These are phyloP conservation scores for Fomes fomentarius DNA, from an alignment of 1,284 basidiomycete genomes.

Conservation along the genomic window DNA sequence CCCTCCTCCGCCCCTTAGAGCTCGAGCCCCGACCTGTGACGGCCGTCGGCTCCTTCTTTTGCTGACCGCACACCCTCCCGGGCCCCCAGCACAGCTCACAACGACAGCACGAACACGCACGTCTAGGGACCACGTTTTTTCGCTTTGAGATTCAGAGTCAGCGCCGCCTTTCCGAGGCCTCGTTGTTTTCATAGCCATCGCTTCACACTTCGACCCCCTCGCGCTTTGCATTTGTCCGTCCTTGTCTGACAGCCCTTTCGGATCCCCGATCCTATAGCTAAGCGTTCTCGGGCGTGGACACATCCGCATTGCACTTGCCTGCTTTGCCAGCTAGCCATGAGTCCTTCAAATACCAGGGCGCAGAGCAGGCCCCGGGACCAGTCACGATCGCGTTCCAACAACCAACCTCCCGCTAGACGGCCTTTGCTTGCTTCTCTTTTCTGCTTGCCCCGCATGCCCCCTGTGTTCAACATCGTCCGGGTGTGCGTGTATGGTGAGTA, in stretches of 20 bases:
- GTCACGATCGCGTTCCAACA: constrained; percentile 33
- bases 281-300: constrained; percentile 9
- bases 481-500: constrained; percentile 62
- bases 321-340: constrained; percentile 37
- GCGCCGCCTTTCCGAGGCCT: constrained; percentile 26
- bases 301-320: constrained; percentile 2
- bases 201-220: constrained; percentile 13
- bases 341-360: constrained; percentile 37
- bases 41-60: constrained; percentile 14
- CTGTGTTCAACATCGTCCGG: constrained; percentile 67
- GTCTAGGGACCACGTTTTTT: constrained; percentile 16
- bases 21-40: constrained; percentile 14
- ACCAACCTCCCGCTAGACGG: constrained; percentile 22
- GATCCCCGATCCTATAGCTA: background rate
- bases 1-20: constrained; percentile 7
- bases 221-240: constrained; percentile 1
- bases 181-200: constrained; percentile 31
- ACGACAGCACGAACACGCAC: constrained; percentile 12
- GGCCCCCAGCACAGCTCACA: constrained; percentile 10
- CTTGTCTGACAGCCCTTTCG: background rate
- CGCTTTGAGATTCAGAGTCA: constrained; percentile 13
- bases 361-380: constrained; percentile 26
- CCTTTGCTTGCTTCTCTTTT: constrained; percentile 31
- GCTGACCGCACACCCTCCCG: constrained; percentile 1
- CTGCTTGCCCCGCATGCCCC: constrained; percentile 44